A percentile compares a stretch with the other conserved stretches of the same genome.
Conservation (phyloP, 495 filamentous ascomycete genomes). For the Pyronema omphalodes region DNA sequence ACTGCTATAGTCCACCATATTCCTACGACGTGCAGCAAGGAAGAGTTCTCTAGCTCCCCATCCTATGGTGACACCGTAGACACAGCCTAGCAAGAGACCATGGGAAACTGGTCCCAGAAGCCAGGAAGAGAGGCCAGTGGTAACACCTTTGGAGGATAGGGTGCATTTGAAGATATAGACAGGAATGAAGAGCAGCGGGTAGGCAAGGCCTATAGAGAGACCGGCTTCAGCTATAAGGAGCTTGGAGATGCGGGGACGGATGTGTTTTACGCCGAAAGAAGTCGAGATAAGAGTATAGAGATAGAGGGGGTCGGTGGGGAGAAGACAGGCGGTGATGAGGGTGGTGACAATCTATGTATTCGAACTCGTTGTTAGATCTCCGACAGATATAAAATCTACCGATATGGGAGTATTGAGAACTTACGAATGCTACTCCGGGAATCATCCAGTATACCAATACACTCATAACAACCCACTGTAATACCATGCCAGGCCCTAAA, state of each 20-base stretch:
- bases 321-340: slow-evolving; percentile 65
- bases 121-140: slow-evolving; percentile 33
- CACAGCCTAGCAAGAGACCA: slow-evolving; percentile 57
- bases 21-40: slow-evolving; percentile 65
- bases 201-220: slow-evolving; percentile 85
- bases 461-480: slow-evolving; percentile 75
- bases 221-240: slow-evolving; percentile 85
- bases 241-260: slow-evolving; percentile 61
- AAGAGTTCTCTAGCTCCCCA: slow-evolving; percentile 67
- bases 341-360: slow-evolving; percentile 42
- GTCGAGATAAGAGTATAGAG: slow-evolving; percentile 87
- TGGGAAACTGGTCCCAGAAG: slow-evolving; percentile 79
- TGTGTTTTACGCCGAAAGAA: slow-evolving; percentile 78
- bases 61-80: slow-evolving; percentile 60
- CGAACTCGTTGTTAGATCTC: background rate
- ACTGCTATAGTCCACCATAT: slow-evolving; percentile 74
- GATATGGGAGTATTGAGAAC: background rate
- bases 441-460: slow-evolving; percentile 44
- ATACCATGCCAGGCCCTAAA: slow-evolving; percentile 68
- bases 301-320: slow-evolving; percentile 79
- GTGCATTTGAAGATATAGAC: slow-evolving; percentile 68
- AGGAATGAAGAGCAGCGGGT: slow-evolving; percentile 73
- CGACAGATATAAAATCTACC: background rate
- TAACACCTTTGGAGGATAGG: slow-evolving; percentile 33
- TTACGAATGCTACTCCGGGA: slow-evolving; percentile 3